A percentile compares a stretch with the other conserved stretches of the same genome.
These are phyloP conservation scores for Stachybotrys elegans DNA, from an alignment of 2,329 filamentous ascomycete species.

Conservation along the genomic window DNA sequence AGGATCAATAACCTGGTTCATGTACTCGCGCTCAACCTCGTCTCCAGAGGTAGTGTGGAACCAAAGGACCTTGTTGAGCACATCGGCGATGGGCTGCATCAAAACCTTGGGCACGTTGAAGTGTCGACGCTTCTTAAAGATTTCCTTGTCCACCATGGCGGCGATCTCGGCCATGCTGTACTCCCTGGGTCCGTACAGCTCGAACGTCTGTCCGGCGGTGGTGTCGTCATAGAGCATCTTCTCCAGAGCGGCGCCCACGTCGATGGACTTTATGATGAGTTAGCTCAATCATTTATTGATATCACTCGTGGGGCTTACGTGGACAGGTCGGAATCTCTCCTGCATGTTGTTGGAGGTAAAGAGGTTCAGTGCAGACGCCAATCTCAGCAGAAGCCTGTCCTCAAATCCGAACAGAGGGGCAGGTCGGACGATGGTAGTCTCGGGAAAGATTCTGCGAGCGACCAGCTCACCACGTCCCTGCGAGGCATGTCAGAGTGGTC, in stretches of 20 bases:
- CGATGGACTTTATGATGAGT: conserved; percentile 74
- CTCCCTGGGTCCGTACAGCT: conserved; percentile 89
- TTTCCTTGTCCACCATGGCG: conserved; percentile 84
- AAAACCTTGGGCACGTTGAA: conserved; percentile 83
- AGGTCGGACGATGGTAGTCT: conserved; percentile 93
- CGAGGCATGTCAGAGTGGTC: conserved; percentile 9
- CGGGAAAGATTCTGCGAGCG: conserved; percentile 84
- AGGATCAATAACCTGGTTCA: conserved; percentile 87
- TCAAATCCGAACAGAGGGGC: conserved; percentile 94
- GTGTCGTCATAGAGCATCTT: conserved; percentile 85
- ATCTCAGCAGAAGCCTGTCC: conserved; percentile 81
- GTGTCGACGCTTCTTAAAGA: conserved; percentile 82
- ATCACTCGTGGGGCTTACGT: conserved; percentile 64
- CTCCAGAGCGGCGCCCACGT: conserved; percentile 85
- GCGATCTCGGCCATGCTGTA: conserved; percentile 88
- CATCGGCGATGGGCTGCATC: conserved; percentile 66
- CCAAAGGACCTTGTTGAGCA: conserved; percentile 82
- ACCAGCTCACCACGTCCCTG: conserved; percentile 76
- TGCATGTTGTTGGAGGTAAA: conserved; percentile 92
- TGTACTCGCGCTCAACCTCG: conserved; percentile 85
- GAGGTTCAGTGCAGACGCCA: conserved; percentile 75
- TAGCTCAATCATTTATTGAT: too few relatives aligned
- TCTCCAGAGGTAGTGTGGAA: conserved; percentile 81
- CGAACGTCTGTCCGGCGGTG: conserved; percentile 85
- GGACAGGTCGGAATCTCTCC: conserved; percentile 85